Evolutionary conservation across 441 rosid genomes (phyloP).

Genomic region (Pelargonium australe): DNA sequence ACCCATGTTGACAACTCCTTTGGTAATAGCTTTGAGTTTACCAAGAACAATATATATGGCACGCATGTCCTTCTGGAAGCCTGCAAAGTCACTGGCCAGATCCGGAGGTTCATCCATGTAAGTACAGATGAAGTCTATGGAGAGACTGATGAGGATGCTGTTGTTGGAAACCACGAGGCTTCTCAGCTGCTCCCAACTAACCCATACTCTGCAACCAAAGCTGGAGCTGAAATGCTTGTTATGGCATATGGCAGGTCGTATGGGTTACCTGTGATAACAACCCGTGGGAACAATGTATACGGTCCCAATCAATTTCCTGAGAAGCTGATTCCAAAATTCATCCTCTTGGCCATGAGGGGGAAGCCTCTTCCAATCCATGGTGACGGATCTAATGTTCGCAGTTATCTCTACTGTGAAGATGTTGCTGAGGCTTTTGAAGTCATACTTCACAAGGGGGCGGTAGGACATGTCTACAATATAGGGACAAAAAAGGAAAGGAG

Average conservation of each 20-base stretch:
- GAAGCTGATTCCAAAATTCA: conserved; percentile 49
- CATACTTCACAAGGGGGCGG: conserved; percentile 86
- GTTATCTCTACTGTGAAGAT: conserved; percentile 89
- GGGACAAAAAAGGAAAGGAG: conserved; percentile 89
- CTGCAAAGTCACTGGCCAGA: conserved; percentile 56
- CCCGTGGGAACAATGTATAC: conserved; percentile 57
- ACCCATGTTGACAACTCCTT: conserved; percentile 56
- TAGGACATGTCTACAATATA: conserved; percentile 80
- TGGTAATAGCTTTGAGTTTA: conserved; percentile 56
- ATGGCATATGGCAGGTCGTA: conserved; percentile 56
- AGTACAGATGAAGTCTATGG: conserved; percentile 68
- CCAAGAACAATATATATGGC: conserved; percentile 51
- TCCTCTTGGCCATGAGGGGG: conserved; percentile 48
- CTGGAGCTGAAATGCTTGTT: conserved; percentile 64
- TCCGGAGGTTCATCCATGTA: conserved; percentile 56
- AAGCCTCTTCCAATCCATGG: conserved; percentile 83
- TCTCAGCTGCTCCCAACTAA: conserved; percentile 55
- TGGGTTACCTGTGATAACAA: conserved; percentile 50
- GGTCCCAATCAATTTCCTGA: conserved; percentile 69
- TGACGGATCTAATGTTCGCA: conserved; percentile 81
- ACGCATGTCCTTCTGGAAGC: conserved; percentile 57
- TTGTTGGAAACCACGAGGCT: conserved; percentile 50
- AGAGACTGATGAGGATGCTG: conserved; percentile 54
- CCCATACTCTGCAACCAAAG: conserved; percentile 54
- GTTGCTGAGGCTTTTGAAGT: conserved; percentile 94